These are phyloP conservation scores for Mortierella sp. DNA, from an alignment of 371 early-diverging fungal genomes.

Conservation along the genomic window DNA sequence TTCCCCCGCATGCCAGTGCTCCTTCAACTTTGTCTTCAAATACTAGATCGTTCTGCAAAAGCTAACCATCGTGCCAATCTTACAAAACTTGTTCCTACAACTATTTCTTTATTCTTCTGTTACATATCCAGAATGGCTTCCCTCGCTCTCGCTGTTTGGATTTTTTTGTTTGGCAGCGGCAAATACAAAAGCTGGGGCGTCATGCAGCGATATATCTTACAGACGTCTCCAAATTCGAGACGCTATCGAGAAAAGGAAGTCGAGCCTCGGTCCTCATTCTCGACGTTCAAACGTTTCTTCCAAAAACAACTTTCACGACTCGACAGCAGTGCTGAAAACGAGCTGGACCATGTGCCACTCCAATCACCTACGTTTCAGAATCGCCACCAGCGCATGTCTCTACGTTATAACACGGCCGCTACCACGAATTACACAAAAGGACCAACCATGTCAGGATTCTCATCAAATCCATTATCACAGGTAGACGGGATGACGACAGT, in stretches of 20 bases:
- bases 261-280: background rate
- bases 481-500: background rate
- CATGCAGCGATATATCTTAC: slow-evolving; percentile 41
- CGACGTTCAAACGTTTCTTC: slow-evolving; percentile 5
- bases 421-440: background rate
- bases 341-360: slow-evolving; percentile 26
- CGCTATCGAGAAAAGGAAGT: slow-evolving; percentile 4
- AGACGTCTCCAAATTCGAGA: slow-evolving; percentile 38
- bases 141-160: slow-evolving; percentile 41
- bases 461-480: background rate
- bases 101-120: background rate
- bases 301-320: slow-evolving; percentile 10
- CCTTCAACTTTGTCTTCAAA: too few relatives aligned
- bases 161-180: slow-evolving; percentile 47
- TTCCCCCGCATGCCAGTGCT: too few relatives aligned
- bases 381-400: slow-evolving; percentile 6
- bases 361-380: slow-evolving; percentile 7
- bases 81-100: too few relatives aligned
- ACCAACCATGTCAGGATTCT: background rate
- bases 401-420: slow-evolving; percentile 16
- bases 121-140: slow-evolving; percentile 30
- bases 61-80: too few relatives aligned
- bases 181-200: slow-evolving; percentile 54
- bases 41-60: too few relatives aligned
- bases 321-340: slow-evolving; percentile 25